phyloP scores from a whole-genome alignment of 2,329 filamentous ascomycete genomes.

The Calonectria pseudoreteaudii region DNA sequence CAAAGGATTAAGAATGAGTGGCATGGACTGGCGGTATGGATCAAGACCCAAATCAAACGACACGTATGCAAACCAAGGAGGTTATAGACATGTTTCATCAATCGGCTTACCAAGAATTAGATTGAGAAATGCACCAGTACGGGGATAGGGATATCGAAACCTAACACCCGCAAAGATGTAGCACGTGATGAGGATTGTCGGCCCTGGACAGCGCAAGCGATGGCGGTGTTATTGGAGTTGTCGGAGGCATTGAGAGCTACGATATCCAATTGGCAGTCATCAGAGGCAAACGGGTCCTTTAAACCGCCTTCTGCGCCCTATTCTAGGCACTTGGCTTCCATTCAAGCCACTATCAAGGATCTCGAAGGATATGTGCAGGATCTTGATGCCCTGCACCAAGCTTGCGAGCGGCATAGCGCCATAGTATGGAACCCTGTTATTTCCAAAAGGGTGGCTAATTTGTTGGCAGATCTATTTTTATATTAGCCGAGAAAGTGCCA shows the following conservation, averaged over 20 bases:
- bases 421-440: not conserved
- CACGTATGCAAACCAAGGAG: not conserved
- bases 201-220: not conserved
- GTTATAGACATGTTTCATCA: too few species aligned
- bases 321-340: not conserved
- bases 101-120: not conserved
- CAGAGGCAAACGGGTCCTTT: not conserved
- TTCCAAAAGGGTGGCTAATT: not conserved
- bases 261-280: not conserved
- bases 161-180: not conserved
- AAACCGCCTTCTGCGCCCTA: not conserved
- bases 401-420: not conserved
- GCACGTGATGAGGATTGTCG: not conserved
- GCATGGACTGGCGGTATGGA: not conserved
- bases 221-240: not conserved
- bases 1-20: not conserved
- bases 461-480: not conserved
- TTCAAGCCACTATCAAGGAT: not conserved
- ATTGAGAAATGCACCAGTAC: not conserved
- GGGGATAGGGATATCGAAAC: too few species aligned
- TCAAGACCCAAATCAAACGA: not conserved
- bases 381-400: not conserved
- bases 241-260: not conserved
- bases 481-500: not conserved
- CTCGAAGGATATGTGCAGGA: not conserved